Conservation (phyloP, 345 rosid species). For the Bretschneidera sinensis region DNA sequence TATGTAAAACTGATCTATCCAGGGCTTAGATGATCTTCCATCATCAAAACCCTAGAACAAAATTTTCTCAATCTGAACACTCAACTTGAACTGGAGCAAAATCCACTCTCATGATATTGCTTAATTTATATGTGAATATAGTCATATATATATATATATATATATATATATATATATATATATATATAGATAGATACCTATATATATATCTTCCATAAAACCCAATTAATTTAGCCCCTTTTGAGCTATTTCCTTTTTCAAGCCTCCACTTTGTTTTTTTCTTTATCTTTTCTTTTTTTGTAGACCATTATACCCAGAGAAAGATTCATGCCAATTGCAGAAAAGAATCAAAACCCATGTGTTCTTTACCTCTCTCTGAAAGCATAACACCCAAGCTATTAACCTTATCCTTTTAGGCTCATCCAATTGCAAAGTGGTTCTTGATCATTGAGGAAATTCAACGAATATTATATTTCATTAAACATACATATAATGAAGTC, state of each 20-base stretch:
- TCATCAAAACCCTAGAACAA: slow-evolving; percentile 10
- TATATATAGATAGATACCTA: no score
- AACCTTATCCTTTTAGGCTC: background rate
- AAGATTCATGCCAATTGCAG: background rate
- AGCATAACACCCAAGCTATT: background rate
- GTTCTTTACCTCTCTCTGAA: background rate
- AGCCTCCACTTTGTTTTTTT: no score
- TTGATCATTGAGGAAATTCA: background rate
- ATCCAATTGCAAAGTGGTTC: background rate
- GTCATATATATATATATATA: no score
- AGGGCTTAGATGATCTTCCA: slow-evolving; percentile 16
- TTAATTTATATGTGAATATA: background rate
- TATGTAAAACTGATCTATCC: slow-evolving; percentile 24
- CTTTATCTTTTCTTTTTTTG: no score
- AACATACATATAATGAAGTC: no score
- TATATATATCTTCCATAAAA: no score
- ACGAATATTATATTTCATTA: no score
- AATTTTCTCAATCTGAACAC: background rate
- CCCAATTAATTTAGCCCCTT: no score
- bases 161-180: no score
- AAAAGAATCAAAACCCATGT: background rate
- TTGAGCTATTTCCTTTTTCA: no score
- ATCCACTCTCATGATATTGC: background rate
- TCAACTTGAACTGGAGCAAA: background rate
- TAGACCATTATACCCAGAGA: no score